These are phyloP conservation scores for Ehretia macrophylla DNA, from an alignment of 257 asterid genomes.

Conservation along the genomic window DNA sequence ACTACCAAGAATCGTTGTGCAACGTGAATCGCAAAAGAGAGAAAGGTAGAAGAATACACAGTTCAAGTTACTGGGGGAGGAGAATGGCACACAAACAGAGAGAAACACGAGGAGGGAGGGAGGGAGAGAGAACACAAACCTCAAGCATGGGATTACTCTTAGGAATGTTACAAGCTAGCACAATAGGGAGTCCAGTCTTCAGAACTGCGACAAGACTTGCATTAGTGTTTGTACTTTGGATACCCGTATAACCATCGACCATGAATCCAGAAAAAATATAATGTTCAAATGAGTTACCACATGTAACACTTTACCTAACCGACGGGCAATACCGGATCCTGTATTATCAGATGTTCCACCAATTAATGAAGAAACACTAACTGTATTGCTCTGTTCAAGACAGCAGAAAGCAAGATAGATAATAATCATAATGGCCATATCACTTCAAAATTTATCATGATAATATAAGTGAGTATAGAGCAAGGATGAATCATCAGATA, in stretches of 20 bases:
- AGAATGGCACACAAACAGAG: background rate
- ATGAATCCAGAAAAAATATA: slow-evolving; percentile 7
- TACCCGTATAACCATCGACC: no score
- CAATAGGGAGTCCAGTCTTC: slow-evolving; percentile 72
- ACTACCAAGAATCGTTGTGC: background rate
- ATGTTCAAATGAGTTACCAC: background rate
- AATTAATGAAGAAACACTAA: slow-evolving; percentile 60
- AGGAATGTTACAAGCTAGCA: slow-evolving; percentile 81
- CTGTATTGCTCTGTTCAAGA: slow-evolving; percentile 53
- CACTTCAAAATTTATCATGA: no score
- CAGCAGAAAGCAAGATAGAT: slow-evolving; percentile 2
- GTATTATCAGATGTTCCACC: slow-evolving; percentile 87
- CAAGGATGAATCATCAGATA: background rate
- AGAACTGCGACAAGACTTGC: slow-evolving; percentile 42
- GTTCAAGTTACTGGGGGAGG: background rate
- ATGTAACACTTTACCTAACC: slow-evolving; percentile 54
- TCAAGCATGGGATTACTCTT: slow-evolving; percentile 84
- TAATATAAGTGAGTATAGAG: no score
- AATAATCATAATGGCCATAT: background rate
- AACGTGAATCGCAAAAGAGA: background rate
- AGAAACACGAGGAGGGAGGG: background rate
- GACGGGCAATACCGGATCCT: slow-evolving; percentile 80
- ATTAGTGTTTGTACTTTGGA: no score
- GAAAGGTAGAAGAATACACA: background rate
- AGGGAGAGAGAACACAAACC: slow-evolving; percentile 41